Base-by-base conservation (phyloP, 2,329 filamentous ascomycete genomes). In the Colletotrichum higginsianum region DNA sequence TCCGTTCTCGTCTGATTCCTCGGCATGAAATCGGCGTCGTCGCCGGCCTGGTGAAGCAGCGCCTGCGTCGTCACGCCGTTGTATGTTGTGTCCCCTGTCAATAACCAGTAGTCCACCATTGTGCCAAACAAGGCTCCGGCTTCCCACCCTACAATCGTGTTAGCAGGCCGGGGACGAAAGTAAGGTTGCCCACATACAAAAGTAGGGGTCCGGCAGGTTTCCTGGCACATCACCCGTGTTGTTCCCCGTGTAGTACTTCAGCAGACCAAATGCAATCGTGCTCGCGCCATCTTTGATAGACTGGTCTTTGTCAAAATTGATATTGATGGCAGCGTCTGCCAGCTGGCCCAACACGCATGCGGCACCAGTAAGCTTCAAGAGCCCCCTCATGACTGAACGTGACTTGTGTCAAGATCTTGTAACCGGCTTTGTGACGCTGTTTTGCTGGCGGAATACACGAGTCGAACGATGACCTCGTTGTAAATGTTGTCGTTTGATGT, bases 41-140 rank as follows among this genome's bases (percentile, higher is more conserved):
- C 81, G 49, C 90, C 89, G 44, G 84, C 86, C 78, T 93, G 91
- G 76, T 90, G 89, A 9, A 89, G 76, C 76, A 93, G 77, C 2
- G 87, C 91, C 77, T 92, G 85, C 21, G 82, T 85, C 2, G 88
- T 88, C 46, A 89, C 84, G 12, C 85, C 81, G 78, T 91, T 92
- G 82, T 93, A 94, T 4, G 87, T 86, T 1, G 82, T 78, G 80
- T 94, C 92, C 18, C 90, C 91, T 0, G 92, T 94, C 66, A 90
- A 86, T 74, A 88, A 87, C 90, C 90, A 93, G 81, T 94, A 94
- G 79, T 94, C 91, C 65, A 94, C 82, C 74, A 94, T 79, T 2
- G 90, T 88, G 64, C 92, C 90, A 76, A 94, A 93, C 86, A 95
- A 87, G 64, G 90, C 89, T 23, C 91, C 90, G 0, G 90, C 90